Evolutionary conservation across 2,329 filamentous ascomycete species (phyloP).

Genomic region (Aphanocladium album): DNA sequence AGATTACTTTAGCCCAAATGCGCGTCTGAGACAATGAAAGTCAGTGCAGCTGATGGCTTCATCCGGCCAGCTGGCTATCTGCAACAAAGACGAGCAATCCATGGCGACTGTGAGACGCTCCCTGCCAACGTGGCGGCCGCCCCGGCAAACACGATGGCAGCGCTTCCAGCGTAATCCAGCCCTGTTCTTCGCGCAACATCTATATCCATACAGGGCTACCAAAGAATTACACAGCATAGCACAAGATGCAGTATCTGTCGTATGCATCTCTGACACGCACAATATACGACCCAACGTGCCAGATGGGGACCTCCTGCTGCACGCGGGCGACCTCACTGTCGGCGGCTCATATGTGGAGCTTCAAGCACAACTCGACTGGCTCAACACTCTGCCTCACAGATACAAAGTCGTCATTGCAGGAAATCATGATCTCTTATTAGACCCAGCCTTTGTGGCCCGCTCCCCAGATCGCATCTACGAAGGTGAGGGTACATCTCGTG

Average conservation of each 20-base stretch:
- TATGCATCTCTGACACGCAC: constrained; percentile 44
- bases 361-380: constrained; percentile 35
- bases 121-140: not conserved
- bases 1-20: not conserved
- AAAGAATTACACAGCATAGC: not conserved
- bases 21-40: not conserved
- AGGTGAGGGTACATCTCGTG: not conserved
- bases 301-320: constrained; percentile 41
- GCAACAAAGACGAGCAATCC: not conserved
- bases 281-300: constrained; percentile 34
- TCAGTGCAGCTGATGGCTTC: not conserved
- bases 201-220: not conserved
- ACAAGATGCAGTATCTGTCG: constrained; percentile 22
- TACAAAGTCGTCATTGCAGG: constrained; percentile 43
- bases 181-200: not conserved
- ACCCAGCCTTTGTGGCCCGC: constrained; percentile 16
- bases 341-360: constrained; percentile 38
- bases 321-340: constrained; percentile 44
- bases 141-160: not conserved
- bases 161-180: not conserved
- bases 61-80: not conserved
- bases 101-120: not conserved
- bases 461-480: constrained; percentile 10
- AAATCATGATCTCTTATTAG: constrained; percentile 38
- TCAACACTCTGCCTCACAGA: constrained; percentile 32